Base-by-base conservation (phyloP, 768 basidiomycete species). In the Amanita brunnescens region DNA sequence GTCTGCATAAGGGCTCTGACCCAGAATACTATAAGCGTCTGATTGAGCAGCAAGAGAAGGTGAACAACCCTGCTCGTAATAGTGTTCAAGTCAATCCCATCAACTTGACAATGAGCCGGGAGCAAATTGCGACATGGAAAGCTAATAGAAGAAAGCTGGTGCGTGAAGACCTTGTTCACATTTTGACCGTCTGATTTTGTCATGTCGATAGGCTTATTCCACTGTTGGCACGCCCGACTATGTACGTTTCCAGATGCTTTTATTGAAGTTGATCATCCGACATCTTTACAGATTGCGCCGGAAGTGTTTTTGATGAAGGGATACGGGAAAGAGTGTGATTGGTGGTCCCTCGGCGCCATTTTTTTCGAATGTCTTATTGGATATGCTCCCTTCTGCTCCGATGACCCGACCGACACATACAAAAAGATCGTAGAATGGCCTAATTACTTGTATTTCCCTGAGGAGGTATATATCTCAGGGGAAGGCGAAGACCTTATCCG, bases 341-440 rank as follows among this genome's bases (percentile, higher is more conserved):
- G 95, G 95, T 99, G 95, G 95, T 97, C 95, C 33, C 71, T 99
- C 50, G 95, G 95, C 10, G 94, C 95, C 5, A 98, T 99, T 66
- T 96, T 94, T 83, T 99, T 94, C 64, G 95, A 99, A 68, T 98
- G 95, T 68, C 75, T 99, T 32, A 92, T 97, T 56, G 95, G 95
- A 54, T 98, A 94, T 64, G 93, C 95, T 13, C 95, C 94, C 5
- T 97, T 97, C 78, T 99, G 95, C 69, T 83, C 92, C 3, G 93
- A 97, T 63, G 92, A 91, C 61, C 94, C 95, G 13, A 89, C 87
- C 58, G 95, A 99, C 64, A 97, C 94, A 14, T 99, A 99, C 74
- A 87, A 92, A 64, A 98, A 98, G 73, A 98, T 99, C 61, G 85
- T 97, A 54, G 89, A 95, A 53, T 99, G 95, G 95, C 80, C 81